These are phyloP conservation scores for Pisolithus sp. DNA, from an alignment of 768 basidiomycete genomes.

Conservation along the genomic window DNA sequence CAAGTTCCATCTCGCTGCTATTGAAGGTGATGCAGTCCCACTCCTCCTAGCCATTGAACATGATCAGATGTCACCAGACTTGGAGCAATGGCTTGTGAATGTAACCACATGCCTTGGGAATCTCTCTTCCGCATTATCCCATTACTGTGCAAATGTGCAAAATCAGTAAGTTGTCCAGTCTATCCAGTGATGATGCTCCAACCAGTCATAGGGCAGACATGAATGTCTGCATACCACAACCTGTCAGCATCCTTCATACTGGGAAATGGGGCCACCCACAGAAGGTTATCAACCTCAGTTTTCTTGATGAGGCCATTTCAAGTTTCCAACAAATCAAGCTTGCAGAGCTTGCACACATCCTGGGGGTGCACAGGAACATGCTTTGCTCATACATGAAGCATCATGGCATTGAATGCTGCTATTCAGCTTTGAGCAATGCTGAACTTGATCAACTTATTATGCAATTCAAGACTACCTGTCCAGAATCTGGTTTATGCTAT, in stretches of 20 bases:
- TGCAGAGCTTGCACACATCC: background rate
- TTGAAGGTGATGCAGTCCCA: background rate
- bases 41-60: background rate
- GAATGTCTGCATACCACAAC: constrained; percentile 1
- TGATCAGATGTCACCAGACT: background rate
- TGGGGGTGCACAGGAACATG: constrained; percentile 7
- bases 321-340: too few species aligned
- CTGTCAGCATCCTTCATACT: background rate
- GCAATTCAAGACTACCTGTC: background rate
- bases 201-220: background rate
- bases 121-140: background rate
- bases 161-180: background rate
- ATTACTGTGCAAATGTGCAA: background rate
- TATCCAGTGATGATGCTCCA: background rate
- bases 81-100: background rate
- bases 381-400: constrained; percentile 4
- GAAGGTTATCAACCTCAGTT: constrained; percentile 6
- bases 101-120: background rate
- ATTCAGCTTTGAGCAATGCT: too few species aligned
- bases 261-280: background rate
- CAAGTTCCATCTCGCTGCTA: background rate
- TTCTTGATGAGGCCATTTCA: background rate
- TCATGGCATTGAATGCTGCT: constrained; percentile 4
- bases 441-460: too few species aligned
- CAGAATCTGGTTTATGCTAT: constrained; percentile 24